Base-by-base conservation (phyloP, 2,329 filamentous ascomycete genomes). In the Diplocarpon mali region DNA sequence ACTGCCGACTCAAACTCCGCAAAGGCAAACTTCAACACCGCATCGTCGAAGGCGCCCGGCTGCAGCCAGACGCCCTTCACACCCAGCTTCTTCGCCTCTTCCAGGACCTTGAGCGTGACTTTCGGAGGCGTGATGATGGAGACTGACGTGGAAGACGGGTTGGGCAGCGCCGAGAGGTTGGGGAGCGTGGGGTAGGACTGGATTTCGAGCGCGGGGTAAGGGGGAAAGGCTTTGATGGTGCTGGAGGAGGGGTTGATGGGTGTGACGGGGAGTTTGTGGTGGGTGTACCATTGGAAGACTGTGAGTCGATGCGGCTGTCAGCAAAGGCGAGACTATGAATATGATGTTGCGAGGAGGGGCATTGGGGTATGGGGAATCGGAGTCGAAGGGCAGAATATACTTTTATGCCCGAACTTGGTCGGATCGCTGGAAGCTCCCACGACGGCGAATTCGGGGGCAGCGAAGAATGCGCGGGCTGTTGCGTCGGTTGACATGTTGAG, bases 201-300 rank as follows among this genome's bases (percentile, higher is more conserved):
- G 34, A 67, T 65, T 40, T 51, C 54, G 27, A 56, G 50, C 38
- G 58, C 59, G 27, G 47, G 55, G 38, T 36, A 51, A 13, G 49
- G 38, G 2, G 28, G 49, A 35, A 3, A 67, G 30, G 86, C 76
- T n/a, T 69, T 68, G 59, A 95, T 83, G 46, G 70, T 69, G 6
- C 78, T 60, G 3, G 75, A 67, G 38, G 72, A 71, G 0, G 90
- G 89, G 66, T 96, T 95, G 64, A 96, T 75, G 9, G 90, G 87
- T 1, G 80, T 87, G 4, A 82, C 86, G 7, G 83, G 78, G 34
- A 96, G 75, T 31, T 72, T 70, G 66, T 87, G 86, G 29, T 71
- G 62, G 45, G 85, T 75, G 65, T 96, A 96, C 90, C 90, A 96
- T 12, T 76, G 76, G 61, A 95, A 86, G 54, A 96, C 88, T 93